These are phyloP conservation scores for Colletotrichum australisinense DNA, from an alignment of 2,329 filamentous ascomycete genomes.

Conservation along the genomic window DNA sequence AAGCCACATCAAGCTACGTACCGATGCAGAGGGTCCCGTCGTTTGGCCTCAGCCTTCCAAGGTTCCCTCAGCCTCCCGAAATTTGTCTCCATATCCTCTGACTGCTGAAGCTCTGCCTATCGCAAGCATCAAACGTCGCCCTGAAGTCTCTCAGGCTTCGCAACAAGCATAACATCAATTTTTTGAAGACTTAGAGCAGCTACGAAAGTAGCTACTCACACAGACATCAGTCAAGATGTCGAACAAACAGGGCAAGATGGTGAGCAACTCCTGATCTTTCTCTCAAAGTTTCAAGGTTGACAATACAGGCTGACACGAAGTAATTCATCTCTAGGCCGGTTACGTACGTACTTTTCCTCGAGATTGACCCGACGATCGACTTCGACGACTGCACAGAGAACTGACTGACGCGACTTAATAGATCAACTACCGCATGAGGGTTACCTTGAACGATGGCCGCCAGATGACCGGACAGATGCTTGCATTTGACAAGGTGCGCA, in stretches of 20 bases:
- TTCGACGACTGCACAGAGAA: neutral
- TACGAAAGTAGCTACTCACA: constrained; percentile 45
- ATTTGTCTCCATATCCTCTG: constrained; percentile 52
- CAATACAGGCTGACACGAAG: constrained; percentile 69
- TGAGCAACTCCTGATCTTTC: constrained; percentile 66
- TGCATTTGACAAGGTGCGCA: constrained; percentile 91
- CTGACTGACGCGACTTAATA: constrained; percentile 49
- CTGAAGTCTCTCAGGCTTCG: constrained; percentile 50
- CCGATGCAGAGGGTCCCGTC: neutral
- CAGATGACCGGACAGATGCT: constrained; percentile 99
- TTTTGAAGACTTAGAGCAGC: constrained; percentile 53
- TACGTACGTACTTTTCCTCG: constrained; percentile 67
- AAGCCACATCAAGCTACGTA: neutral
- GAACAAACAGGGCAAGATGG: constrained; percentile 99
- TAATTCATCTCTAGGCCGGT: constrained; percentile 68
- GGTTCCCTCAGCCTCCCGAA: constrained; percentile 54
- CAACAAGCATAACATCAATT: constrained; percentile 50
- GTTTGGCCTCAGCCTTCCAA: constrained; percentile 47
- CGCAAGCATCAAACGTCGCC: constrained; percentile 53
- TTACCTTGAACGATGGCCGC: constrained; percentile 93
- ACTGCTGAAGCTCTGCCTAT: constrained; percentile 49
- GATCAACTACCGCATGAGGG: constrained; percentile 99
- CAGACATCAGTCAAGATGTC: constrained; percentile 67
- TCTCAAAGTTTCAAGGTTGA: constrained; percentile 60
- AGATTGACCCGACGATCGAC: neutral